Percentiles rank a stretch among this genome's conserved stretches.
These are phyloP conservation scores for Piper longum DNA, from an alignment of 164 flowering plant genomes.

Conservation along the genomic window DNA sequence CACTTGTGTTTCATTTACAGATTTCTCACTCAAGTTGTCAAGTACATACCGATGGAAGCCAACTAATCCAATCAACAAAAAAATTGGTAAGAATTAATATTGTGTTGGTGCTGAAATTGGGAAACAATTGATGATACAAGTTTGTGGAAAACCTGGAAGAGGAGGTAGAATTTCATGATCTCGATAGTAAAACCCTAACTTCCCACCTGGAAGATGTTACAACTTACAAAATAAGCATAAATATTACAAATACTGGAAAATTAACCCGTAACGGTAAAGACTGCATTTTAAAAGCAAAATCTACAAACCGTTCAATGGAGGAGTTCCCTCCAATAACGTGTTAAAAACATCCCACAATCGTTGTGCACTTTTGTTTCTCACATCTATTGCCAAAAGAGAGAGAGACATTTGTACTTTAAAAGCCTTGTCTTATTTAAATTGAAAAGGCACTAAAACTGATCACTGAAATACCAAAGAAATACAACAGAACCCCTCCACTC, in stretches of 20 bases:
- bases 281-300: neutral
- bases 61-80: conserved; percentile 26
- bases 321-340: conserved; percentile 46
- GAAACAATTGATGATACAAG: neutral
- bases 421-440: neutral
- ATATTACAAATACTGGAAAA: neutral
- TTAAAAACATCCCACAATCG: conserved; percentile 84
- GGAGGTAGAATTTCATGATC: conserved; percentile 98
- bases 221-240: neutral
- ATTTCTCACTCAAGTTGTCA: conserved; percentile 32
- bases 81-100: neutral
- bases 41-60: conserved; percentile 71
- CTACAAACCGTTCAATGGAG: conserved; percentile 64
- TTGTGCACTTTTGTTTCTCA: conserved; percentile 58
- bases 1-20: conserved; percentile 35
- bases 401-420: conserved; percentile 12
- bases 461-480: no score
- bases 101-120: neutral
- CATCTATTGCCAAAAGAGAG: conserved; percentile 29
- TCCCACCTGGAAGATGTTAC: conserved; percentile 49
- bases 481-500: neutral
- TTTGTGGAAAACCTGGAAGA: conserved; percentile 51
- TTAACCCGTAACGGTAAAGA: neutral
- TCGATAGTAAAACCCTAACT: conserved; percentile 86
- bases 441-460: no score